Evolutionary conservation across 2,329 filamentous ascomycete species (phyloP), one percentile per base, ranked within the genome.

Genomic region (Colletotrichum theobromicola): DNA sequence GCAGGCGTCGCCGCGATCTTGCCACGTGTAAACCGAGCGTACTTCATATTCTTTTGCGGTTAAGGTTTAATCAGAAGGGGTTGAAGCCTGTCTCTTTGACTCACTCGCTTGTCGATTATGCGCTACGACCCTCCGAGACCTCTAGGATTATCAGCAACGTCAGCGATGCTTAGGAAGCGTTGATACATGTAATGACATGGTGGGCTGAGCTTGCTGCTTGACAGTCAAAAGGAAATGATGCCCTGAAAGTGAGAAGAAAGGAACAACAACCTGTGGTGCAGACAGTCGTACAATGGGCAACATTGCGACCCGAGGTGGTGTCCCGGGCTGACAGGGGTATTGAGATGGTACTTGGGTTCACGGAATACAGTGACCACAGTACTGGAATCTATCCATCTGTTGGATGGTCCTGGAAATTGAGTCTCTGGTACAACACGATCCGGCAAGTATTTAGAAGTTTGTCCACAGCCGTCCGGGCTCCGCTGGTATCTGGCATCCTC

Each of bases 401-500:
- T 72, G 55, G 42, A 57, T 42, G 42, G 71, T 67, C 32, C 46
- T 32, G 37, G 42, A 5, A 32, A 62, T 62, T 42, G 68, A 74
- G 53, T 74, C 68, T 66, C 26, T 57, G 34, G 53, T 62, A 24
- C 61, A 21, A 62, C 68, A 12, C 66, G 42, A 74, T 72, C 61
- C 62, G n/a, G 34, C 18, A 42, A 21, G n/a, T 16, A 32, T 13
- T 53, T 50, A 26, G n/a, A 30, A 61, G 58, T 10, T 53, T 74
- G 30, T 16, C 7, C 8, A 32, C 12, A 46, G 21, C 46, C 24
- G 2, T 21, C 2, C 10, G 13, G n/a, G 42, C 42, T n/a, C 42
- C 42, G 42, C 42, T 50, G n/a, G n/a, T 50, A 10, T 50, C 42
- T 21, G 42, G n/a, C n/a, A 50, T n/a, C 5, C 42, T 50, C 42